Base-by-base conservation (phyloP, 1,139 yeast genomes). In the Nematodospora anomalae region DNA sequence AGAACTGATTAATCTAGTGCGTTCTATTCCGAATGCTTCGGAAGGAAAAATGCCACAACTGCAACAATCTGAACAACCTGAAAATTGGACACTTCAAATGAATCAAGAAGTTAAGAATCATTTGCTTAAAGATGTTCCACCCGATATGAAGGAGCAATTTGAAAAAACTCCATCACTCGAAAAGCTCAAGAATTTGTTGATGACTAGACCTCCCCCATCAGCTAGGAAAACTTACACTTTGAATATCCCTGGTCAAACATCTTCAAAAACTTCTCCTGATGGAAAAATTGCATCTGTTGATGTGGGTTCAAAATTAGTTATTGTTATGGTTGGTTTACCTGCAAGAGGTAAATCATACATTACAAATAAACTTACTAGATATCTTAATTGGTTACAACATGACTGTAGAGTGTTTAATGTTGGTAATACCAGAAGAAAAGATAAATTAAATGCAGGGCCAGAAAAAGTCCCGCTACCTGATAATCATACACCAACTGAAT, bases 271-370 rank as follows among this genome's bases (percentile, higher is more conserved):
- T 3, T 79, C 90, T 0, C 95, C 96, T 1, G 94, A 87, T 55
- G 96, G 96, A 6, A 73, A 74, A 39, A 84, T 85, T 36, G 83
- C 90, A 1, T 76, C 80, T 13, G 70, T 74, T 37, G 89, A 78
- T 65, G 82, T 76, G 3, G 92, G 90, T 3, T 81, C 94, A 5
- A 87, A 87, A 55, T 67, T 18, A 37, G 96, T 90, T 14, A 88
- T 90, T 47, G 95, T 92, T 16, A 87, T 88, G 96, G 95, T 89
- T 10, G 97, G 97, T 0, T 64, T 88, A 27, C 96, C 96, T 0
- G 96, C 96, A 0, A 71, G 96, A 36, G 97, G 97, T 4, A 90
- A 90, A 60, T 83, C 94, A 5, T 90, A 89, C 57, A 86, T 90
- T 46, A 88, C 97, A 33, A 90, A 89, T 60, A 90, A 90, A 53